Percentiles rank a stretch among this genome's conserved stretches.
These are phyloP conservation scores for Sporothrix dimorphospora DNA, from an alignment of 2,329 filamentous ascomycete genomes.

Conservation along the genomic window DNA sequence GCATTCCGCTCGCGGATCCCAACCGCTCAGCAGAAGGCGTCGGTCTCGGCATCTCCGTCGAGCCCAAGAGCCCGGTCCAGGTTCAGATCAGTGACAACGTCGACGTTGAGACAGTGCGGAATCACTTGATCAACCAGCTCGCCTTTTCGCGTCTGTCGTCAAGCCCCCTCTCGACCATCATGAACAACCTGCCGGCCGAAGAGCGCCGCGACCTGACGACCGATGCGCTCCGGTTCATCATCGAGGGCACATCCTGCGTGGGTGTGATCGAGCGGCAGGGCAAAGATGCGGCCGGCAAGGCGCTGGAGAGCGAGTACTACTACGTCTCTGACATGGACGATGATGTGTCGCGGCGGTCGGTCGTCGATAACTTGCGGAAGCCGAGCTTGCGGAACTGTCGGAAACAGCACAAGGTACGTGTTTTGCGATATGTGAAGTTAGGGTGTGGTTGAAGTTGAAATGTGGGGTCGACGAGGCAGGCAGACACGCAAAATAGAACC, in stretches of 20 bases:
- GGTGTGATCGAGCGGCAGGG: constrained; percentile 88
- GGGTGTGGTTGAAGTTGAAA: constrained; percentile 1
- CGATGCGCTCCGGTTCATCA: constrained; percentile 67
- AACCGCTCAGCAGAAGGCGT: constrained; percentile 26
- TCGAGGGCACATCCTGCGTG: constrained; percentile 76
- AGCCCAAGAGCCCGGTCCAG: background rate
- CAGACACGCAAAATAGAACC: background rate
- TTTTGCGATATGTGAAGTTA: background rate
- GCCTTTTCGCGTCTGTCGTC: constrained; percentile 93
- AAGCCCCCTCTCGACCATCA: constrained; percentile 84
- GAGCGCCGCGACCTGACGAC: constrained; percentile 63
- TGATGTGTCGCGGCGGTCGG: constrained; percentile 76
- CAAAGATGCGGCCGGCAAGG: constrained; percentile 93
- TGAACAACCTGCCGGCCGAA: constrained; percentile 78
- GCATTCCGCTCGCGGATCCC: background rate
- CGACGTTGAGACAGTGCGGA: constrained; percentile 60
- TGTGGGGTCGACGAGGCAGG: background rate
- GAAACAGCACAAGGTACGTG: constrained; percentile 92
- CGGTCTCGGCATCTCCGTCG: constrained; percentile 36
- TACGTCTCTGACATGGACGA: constrained; percentile 87
- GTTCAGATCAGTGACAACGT: constrained; percentile 37
- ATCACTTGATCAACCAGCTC: constrained; percentile 93
- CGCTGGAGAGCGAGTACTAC: constrained; percentile 95
- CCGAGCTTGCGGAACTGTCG: constrained; percentile 86
- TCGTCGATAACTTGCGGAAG: constrained; percentile 84